Evolutionary conservation across 495 filamentous ascomycete genomes (phyloP), one percentile per base, ranked within the genome.

Genomic region (Saxophila tyrrhenica): DNA sequence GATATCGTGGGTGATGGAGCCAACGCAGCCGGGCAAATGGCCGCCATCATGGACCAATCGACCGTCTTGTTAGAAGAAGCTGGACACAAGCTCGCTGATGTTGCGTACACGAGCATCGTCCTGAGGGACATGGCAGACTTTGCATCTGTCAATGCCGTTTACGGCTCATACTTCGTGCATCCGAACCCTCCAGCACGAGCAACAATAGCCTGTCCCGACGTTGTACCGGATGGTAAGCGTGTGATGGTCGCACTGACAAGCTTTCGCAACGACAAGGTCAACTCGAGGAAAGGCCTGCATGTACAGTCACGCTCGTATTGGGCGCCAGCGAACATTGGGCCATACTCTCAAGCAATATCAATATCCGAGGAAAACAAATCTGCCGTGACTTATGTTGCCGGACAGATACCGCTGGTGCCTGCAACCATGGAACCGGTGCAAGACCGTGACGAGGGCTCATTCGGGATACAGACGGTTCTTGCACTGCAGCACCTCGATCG

Each of bases 251-350:
- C 79, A 23, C 73, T 73, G 1, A 61, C 58, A 10, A 39, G 51
- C 22, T 9, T 32, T 8, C 24, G 11, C 9, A 20, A 21, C 29
- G 16, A 35, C 29, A 35, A 13, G 10, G 19, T 11, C 50, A 24
- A 5, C 3, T 7, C 35, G 13, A 45, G 42, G 41, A 74, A 75
- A 11, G 82, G 82, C 1, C 75, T 99, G 0, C 92, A 99, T 66
- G 89, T 99, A 2, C 94, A 97, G 65, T 89, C 85, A 16, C 76
- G 86, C 23, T 92, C 86, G 2, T 96, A 97, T 75, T 99, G 92
- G 92, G 94, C 92, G 0, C 92, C 92, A 0, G 90, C 94, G 8
- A 97, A 97, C 60, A 99, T 99, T 50, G 92, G 92, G 0, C 92
- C 94, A 0, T 99, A 99, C 66, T 94, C 88, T 13, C 92, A 99